These are phyloP conservation scores for Suhomyces vadensis DNA, from an alignment of 805 yeast species.

Conservation along the genomic window DNA sequence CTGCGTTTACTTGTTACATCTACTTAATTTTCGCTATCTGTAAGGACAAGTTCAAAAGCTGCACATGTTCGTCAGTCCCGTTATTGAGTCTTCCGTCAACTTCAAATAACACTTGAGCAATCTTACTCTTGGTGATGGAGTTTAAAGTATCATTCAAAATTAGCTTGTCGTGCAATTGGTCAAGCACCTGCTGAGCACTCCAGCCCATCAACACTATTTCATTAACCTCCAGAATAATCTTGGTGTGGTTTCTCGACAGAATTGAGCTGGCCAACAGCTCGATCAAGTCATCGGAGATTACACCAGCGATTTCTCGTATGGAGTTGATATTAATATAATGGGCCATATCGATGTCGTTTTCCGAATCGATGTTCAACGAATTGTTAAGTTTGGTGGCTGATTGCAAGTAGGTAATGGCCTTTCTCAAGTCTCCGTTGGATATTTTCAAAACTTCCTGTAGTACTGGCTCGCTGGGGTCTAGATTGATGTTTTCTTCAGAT, in stretches of 20 bases:
- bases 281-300: constrained; percentile 56
- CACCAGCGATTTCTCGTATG: constrained; percentile 75
- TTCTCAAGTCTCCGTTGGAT: constrained; percentile 88
- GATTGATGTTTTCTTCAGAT: constrained; percentile 33
- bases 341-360: constrained; percentile 25
- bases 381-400: constrained; percentile 66
- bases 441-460: constrained; percentile 66
- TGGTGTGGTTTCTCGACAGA: constrained; percentile 23
- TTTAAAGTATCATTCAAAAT: constrained; percentile 53
- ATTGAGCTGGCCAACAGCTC: constrained; percentile 39
- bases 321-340: constrained; percentile 45
- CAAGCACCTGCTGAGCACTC: constrained; percentile 72
- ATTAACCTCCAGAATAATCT: constrained; percentile 46
- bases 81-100: constrained; percentile 73
- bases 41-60: constrained; percentile 61
- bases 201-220: constrained; percentile 66
- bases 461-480: constrained; percentile 47
- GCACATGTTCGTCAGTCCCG: constrained; percentile 90
- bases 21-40: constrained; percentile 23
- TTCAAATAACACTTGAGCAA: constrained; percentile 67
- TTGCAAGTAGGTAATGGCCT: constrained; percentile 87
- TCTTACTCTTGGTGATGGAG: constrained; percentile 58
- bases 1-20: no score
- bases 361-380: constrained; percentile 21
- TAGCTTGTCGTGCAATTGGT: constrained; percentile 69